These are phyloP conservation scores for Trichoderma reesei DNA, from an alignment of 495 filamentous ascomycete genomes.

Conservation along the genomic window DNA sequence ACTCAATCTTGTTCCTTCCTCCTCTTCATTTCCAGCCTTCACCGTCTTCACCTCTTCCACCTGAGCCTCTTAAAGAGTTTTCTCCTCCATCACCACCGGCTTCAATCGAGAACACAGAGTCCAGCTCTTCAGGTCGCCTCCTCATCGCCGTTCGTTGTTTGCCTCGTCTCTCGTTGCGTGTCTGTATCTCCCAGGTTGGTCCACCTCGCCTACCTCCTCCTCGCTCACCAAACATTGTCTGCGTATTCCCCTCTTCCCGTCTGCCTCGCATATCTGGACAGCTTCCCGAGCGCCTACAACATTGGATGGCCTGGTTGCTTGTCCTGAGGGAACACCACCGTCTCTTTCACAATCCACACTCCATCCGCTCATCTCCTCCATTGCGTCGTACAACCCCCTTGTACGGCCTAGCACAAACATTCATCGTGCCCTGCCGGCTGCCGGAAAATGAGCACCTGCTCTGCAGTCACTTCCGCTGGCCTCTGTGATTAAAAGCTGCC, in stretches of 20 bases:
- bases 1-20: background rate
- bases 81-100: background rate
- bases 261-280: background rate
- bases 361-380: conserved; percentile 1
- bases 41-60: background rate
- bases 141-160: background rate
- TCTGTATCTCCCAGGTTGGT: conserved; percentile 5
- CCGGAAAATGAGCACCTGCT: background rate
- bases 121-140: background rate
- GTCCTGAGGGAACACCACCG: background rate
- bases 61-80: background rate
- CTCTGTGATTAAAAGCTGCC: background rate
- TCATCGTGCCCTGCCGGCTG: background rate
- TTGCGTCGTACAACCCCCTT: background rate
- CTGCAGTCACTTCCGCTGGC: background rate
- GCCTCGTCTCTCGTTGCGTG: background rate
- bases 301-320: background rate
- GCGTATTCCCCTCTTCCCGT: conserved; percentile 1
- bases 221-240: background rate
- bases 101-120: background rate
- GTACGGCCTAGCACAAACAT: background rate
- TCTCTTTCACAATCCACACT: background rate
- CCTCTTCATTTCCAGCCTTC: background rate
- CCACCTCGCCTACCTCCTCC: background rate
- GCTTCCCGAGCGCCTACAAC: conserved; percentile 2